Evolutionary conservation across 257 asterid genomes (phyloP).

Genomic region (Plectranthus barbatus): DNA sequence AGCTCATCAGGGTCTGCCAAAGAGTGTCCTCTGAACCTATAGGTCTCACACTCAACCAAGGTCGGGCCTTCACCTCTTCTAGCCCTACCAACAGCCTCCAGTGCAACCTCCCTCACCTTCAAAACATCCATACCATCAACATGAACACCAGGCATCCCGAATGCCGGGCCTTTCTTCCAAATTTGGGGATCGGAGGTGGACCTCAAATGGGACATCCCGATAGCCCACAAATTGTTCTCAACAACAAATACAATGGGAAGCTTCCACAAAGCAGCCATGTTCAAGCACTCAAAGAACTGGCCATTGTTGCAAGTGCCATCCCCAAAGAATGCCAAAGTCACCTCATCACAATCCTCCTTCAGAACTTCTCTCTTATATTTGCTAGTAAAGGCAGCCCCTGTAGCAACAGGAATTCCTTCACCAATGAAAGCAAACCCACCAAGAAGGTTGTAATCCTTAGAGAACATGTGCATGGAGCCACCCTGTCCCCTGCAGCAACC

Average conservation of each 20-base stretch:
- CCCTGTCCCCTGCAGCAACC: conserved; percentile 99
- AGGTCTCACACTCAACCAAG: conserved; percentile 91
- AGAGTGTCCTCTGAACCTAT: conserved; percentile 95
- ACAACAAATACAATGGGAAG: conserved; percentile 90
- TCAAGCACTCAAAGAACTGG: conserved; percentile 95
- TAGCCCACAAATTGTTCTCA: conserved; percentile 98
- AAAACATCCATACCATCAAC: conserved; percentile 98
- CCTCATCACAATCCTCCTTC: conserved; percentile 88
- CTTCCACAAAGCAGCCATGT: conserved; percentile 98
- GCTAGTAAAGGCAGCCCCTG: conserved; percentile 91
- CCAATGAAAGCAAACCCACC: conserved; percentile 98
- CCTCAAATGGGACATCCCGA: conserved; percentile 98
- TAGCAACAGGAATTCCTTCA: conserved; percentile 92
- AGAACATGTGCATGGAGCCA: conserved; percentile 99
- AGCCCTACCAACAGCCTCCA: conserved; percentile 84
- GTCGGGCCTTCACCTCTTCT: conserved; percentile 97
- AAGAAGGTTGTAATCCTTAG: conserved; percentile 85
- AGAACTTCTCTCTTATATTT: conserved; percentile 80
- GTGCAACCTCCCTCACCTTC: conserved; percentile 95
- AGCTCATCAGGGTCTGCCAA: conserved; percentile 99
- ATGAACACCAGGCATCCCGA: conserved; percentile 97
- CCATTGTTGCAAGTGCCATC: conserved; percentile 97
- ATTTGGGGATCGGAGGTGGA: conserved; percentile 88
- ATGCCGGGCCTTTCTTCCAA: conserved; percentile 98
- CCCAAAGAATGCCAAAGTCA: conserved; percentile 83